These are phyloP conservation scores for Botrytis galanthina DNA, from an alignment of 2,329 filamentous ascomycete genomes.

Conservation along the genomic window DNA sequence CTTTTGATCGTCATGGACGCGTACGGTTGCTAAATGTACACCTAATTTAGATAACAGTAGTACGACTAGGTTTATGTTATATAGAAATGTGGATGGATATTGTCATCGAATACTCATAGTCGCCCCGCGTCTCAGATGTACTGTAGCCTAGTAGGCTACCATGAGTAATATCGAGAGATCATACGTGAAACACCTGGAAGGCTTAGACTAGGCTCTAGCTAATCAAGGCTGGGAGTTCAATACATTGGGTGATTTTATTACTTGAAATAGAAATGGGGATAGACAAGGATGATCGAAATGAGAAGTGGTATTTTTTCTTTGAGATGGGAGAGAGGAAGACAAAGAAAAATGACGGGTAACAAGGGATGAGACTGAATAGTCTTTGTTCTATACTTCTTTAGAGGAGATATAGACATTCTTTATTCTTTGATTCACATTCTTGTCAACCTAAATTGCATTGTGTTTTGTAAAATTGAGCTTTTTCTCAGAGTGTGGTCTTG, in stretches of 20 bases:
- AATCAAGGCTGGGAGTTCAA: neutral
- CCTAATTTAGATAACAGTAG: neutral
- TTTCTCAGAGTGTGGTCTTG: neutral
- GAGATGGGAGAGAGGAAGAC: neutral
- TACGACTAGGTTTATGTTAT: neutral
- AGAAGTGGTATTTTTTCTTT: neutral
- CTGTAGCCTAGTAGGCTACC: constrained; percentile 11
- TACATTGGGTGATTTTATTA: neutral
- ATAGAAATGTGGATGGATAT: neutral
- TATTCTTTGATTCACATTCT: neutral
- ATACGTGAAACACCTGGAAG: neutral
- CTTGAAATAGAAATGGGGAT: neutral
- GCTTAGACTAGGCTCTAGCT: neutral
- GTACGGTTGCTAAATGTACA: neutral
- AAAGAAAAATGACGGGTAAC: neutral
- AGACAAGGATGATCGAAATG: neutral
- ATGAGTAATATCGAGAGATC: neutral
- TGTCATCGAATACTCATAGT: neutral
- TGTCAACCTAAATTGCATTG: neutral
- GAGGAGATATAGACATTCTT: neutral
- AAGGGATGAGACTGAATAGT: neutral
- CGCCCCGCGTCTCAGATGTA: neutral
- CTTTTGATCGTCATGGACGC: neutral
- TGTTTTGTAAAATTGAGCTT: neutral
- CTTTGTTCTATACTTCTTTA: neutral